Evolutionary conservation across 208 protist species (phyloP), one percentile per base, ranked within the genome.

Genomic region (Trypanosoma melophagium): DNA sequence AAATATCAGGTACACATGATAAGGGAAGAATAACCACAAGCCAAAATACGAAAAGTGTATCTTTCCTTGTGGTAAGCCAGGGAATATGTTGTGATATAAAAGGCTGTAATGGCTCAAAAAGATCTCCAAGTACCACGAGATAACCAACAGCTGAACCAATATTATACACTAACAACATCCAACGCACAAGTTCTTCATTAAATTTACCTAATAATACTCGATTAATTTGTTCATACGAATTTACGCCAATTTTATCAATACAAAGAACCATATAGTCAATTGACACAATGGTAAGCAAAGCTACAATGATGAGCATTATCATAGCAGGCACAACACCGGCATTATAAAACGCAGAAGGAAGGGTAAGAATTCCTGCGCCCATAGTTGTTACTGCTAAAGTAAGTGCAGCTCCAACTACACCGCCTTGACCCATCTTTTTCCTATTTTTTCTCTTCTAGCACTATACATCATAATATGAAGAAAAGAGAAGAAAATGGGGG

Each of bases 141-240:
- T 93, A 93, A 61, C 87, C 67, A 60, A 90, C 79, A 0, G 77
- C 81, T 47, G 56, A 70, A 21, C 87, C 87, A 4, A 68, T 53
- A 69, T 87, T 89, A 61, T 85, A 90, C 5, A 84, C 45, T 24
- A 93, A 21, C 16, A 90, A 75, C 72, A 89, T 87, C 70, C 77
- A 82, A 1, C 87, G 87, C 9, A 87, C 65, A 1, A 87, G 13
- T 44, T 89, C 81, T 50, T 87, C 81, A 3, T 66, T 62, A 3
- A 60, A 69, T 13, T 51, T 60, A 17, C 87, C 87, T 1, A 89
- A 74, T 53, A 93, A 61, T 52, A 83, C 69, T n/a, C 84, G 64
- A 41, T 83, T 89, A 53, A 93, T 74, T 55, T 87, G 79, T 60
- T 93, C 87, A 61, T 93, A 93, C 16, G 81, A 89, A 67, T 93